Evolutionary conservation across 495 filamentous ascomycete species (phyloP).

Genomic region (Penicillium waksmanii): DNA sequence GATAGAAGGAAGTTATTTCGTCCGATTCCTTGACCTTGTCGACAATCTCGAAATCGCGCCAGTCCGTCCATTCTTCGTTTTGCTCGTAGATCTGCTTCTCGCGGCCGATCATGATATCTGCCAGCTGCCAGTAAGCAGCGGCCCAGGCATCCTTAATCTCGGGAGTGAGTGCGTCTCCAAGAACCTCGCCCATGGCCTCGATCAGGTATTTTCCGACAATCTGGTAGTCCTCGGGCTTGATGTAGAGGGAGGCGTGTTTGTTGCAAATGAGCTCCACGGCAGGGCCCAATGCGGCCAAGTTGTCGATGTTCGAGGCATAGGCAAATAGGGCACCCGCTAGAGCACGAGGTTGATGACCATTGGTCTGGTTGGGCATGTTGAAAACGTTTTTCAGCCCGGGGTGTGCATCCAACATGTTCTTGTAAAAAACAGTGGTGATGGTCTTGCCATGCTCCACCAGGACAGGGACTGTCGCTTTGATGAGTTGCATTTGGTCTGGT

Average conservation of each 20-base stretch:
- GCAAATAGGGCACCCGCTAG: conserved; percentile 69
- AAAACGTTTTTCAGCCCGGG: conserved; percentile 68
- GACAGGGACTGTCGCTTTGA: conserved; percentile 54
- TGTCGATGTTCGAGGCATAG: conserved; percentile 73
- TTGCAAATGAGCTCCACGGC: conserved; percentile 75
- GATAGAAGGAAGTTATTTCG: conserved; percentile 73
- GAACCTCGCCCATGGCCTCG: conserved; percentile 66
- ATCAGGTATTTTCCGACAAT: conserved; percentile 71
- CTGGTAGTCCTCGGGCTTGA: conserved; percentile 67
- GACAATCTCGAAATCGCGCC: conserved; percentile 68
- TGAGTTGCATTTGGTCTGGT: conserved; percentile 40
- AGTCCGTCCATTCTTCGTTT: conserved; percentile 61
- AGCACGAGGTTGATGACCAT: conserved; percentile 65
- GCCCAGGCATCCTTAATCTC: conserved; percentile 72
- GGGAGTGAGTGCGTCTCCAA: conserved; percentile 67
- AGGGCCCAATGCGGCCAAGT: conserved; percentile 60
- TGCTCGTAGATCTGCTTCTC: conserved; percentile 64
- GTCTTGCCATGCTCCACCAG: conserved; percentile 65
- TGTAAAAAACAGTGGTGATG: conserved; percentile 72
- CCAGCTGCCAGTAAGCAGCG: conserved; percentile 71
- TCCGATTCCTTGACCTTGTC: conserved; percentile 63
- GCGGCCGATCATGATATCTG: conserved; percentile 67
- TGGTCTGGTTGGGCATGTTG: conserved; percentile 66
- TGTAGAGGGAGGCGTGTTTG: conserved; percentile 74
- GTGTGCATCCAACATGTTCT: conserved; percentile 63